Conservation (phyloP, 2,329 filamentous ascomycete genomes). For the Exophiala sp. region DNA sequence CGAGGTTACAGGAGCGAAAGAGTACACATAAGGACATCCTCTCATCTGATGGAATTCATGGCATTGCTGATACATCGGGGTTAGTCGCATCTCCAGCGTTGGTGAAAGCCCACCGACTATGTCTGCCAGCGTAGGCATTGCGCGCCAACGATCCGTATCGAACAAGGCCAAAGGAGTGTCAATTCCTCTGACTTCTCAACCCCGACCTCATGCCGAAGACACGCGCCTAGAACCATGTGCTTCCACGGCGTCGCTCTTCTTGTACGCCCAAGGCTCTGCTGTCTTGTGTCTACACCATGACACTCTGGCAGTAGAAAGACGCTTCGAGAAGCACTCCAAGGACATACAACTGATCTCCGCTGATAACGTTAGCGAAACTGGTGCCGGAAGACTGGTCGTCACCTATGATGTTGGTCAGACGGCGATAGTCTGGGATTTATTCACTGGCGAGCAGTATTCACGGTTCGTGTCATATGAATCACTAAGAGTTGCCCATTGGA, state of each 20-base stretch:
- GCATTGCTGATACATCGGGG: slow-evolving; percentile 4
- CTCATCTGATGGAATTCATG: slow-evolving; percentile 6
- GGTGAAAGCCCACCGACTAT: slow-evolving; percentile 9
- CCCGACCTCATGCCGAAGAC: slow-evolving; percentile 31
- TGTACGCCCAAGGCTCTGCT: slow-evolving; percentile 78
- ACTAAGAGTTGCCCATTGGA: slow-evolving; percentile 83
- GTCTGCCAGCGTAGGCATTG: slow-evolving; percentile 21
- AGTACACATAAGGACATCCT: slow-evolving; percentile 11
- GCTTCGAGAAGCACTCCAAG: slow-evolving; percentile 79
- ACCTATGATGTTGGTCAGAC: slow-evolving; percentile 91
- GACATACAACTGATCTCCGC: slow-evolving; percentile 80
- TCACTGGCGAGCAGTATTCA: slow-evolving; percentile 84
- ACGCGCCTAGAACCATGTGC: slow-evolving; percentile 77
- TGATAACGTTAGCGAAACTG: slow-evolving; percentile 85
- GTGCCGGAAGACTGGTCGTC: slow-evolving; percentile 79
- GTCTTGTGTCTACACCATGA: slow-evolving; percentile 91
- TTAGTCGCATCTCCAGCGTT: slow-evolving; percentile 10
- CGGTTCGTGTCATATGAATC: slow-evolving; percentile 91
- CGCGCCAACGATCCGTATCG: slow-evolving; percentile 26
- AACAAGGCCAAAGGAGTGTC: slow-evolving; percentile 22
- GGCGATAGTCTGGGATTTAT: slow-evolving; percentile 93
- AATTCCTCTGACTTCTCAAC: slow-evolving; percentile 15
- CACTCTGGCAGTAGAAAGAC: slow-evolving; percentile 79
- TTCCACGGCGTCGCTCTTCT: slow-evolving; percentile 83
- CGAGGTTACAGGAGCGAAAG: slow-evolving; percentile 15